Evolutionary conservation across 768 basidiomycete species (phyloP).

Genomic region (Amanita subjunquillea): DNA sequence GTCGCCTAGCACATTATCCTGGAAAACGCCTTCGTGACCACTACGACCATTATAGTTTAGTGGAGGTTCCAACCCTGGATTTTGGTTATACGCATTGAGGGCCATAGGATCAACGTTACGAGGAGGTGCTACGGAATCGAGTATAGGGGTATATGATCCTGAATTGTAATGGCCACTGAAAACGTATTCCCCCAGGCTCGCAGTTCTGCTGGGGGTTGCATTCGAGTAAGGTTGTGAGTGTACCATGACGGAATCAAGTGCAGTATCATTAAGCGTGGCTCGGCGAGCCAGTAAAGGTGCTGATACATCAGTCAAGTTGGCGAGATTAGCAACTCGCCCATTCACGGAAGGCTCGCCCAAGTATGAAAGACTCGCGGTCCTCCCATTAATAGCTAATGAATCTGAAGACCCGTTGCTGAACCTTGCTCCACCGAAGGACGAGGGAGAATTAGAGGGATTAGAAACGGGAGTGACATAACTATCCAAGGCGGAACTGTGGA

Average conservation of each 20-base stretch:
- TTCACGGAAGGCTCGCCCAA: conserved; percentile 19
- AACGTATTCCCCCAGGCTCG: conserved; percentile 22
- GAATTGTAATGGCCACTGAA: conserved; percentile 23
- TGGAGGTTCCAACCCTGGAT: not conserved
- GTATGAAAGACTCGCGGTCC: conserved; percentile 27
- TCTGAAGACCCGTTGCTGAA: conserved; percentile 66
- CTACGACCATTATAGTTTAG: conserved; percentile 1
- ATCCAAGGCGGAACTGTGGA: conserved; percentile 59
- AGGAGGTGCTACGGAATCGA: conserved; percentile 1
- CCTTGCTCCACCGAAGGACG: conserved; percentile 54
- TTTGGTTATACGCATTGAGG: conserved; percentile 1
- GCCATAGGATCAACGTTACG: conserved; percentile 10
- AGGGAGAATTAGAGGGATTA: conserved; percentile 56
- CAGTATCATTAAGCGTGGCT: conserved; percentile 27
- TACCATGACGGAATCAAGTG: conserved; percentile 24
- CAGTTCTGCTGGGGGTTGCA: conserved; percentile 18
- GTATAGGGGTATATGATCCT: conserved; percentile 16
- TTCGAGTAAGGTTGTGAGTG: conserved; percentile 21
- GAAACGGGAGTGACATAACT: conserved; percentile 44
- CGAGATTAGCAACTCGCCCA: conserved; percentile 11
- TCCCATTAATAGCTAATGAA: conserved; percentile 42
- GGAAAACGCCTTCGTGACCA: conserved; percentile 1
- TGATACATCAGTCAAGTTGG: conserved; percentile 15
- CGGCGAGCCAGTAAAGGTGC: conserved; percentile 23
- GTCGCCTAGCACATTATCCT: not conserved